A percentile compares a stretch with the other conserved stretches of the same genome.
Conservation (phyloP, 2,329 filamentous ascomycete genomes). For the Colletotrichum paranaense region DNA sequence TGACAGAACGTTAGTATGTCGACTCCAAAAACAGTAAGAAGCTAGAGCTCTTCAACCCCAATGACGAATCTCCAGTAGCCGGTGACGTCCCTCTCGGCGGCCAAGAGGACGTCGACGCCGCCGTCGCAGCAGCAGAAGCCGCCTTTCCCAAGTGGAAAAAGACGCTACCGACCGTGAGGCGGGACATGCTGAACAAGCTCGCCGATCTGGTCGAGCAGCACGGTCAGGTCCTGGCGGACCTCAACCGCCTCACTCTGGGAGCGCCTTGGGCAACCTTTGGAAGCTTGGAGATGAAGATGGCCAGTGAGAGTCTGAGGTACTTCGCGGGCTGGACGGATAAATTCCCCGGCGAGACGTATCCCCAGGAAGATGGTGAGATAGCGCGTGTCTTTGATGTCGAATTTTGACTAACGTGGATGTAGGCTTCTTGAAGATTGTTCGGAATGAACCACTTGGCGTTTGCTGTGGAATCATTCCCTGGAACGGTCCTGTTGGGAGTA, state of each 20-base stretch:
- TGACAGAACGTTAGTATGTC: slow-evolving; percentile 44
- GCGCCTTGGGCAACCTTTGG: slow-evolving; percentile 57
- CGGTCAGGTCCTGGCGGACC: slow-evolving; percentile 46
- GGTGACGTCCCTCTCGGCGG: slow-evolving; percentile 58
- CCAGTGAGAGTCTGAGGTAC: slow-evolving; percentile 51
- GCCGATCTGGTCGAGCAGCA: slow-evolving; percentile 54
- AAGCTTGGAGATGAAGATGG: slow-evolving; percentile 52
- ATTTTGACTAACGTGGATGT: neutral
- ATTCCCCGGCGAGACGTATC: slow-evolving; percentile 40
- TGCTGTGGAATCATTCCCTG: slow-evolving; percentile 49
- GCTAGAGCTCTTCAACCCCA: slow-evolving; percentile 60
- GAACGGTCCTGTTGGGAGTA: slow-evolving; percentile 52
- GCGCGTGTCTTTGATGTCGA: neutral
- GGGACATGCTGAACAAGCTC: slow-evolving; percentile 55
- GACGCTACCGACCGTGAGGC: slow-evolving; percentile 48
- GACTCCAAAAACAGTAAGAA: slow-evolving; percentile 57
- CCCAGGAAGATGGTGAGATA: slow-evolving; percentile 50
- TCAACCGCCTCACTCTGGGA: slow-evolving; percentile 59
- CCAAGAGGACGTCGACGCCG: slow-evolving; percentile 58
- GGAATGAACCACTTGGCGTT: slow-evolving; percentile 45
- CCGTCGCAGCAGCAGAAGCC: slow-evolving; percentile 59
- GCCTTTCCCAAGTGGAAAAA: slow-evolving; percentile 58
- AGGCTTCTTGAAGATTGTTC: slow-evolving; percentile 50
- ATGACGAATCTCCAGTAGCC: slow-evolving; percentile 59
- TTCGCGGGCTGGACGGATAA: slow-evolving; percentile 41